Conservation (phyloP, 2,329 filamentous ascomycete species). For the Cryphonectria radicalis region DNA sequence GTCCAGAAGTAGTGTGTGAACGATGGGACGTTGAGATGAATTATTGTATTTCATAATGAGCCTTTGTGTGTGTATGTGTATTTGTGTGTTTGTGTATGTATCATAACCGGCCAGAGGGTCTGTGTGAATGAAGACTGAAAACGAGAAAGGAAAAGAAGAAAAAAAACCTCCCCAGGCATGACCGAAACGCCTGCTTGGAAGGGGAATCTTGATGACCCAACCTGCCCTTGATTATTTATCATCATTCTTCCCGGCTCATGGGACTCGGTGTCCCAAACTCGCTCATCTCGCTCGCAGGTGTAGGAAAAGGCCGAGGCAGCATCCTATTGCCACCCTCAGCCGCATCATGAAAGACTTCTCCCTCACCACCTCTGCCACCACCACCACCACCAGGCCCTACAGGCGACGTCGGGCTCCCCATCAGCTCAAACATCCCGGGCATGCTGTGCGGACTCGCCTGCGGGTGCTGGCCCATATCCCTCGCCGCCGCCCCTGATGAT, state of each 20-base stretch:
- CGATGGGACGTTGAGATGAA: slow-evolving; percentile 1
- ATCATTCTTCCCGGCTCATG: slow-evolving; percentile 10
- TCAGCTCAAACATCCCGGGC: slow-evolving; percentile 48
- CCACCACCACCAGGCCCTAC: not conserved
- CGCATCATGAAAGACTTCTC: not conserved
- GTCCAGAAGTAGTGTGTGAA: not conserved
- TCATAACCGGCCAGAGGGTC: not conserved
- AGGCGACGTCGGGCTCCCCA: slow-evolving; percentile 37
- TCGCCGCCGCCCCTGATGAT: slow-evolving; percentile 28
- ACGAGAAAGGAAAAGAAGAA: no score
- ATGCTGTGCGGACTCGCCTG: slow-evolving; percentile 34
- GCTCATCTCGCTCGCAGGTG: slow-evolving; percentile 27
- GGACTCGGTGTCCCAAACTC: slow-evolving; percentile 27
- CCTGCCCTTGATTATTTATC: not conserved
- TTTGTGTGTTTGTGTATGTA: not conserved
- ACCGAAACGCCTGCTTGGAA: not conserved
- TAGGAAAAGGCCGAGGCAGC: slow-evolving; percentile 22
- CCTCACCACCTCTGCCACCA: not conserved
- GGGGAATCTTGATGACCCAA: not conserved
- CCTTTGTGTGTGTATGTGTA: not conserved
- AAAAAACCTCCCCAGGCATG: not conserved
- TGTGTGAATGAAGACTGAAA: not conserved
- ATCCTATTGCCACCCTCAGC: not conserved
- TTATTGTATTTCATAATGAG: slow-evolving; percentile 3
- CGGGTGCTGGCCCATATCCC: slow-evolving; percentile 30